Base-by-base conservation (phyloP, 169 alveolate genomes). In the Theileria annulata region DNA sequence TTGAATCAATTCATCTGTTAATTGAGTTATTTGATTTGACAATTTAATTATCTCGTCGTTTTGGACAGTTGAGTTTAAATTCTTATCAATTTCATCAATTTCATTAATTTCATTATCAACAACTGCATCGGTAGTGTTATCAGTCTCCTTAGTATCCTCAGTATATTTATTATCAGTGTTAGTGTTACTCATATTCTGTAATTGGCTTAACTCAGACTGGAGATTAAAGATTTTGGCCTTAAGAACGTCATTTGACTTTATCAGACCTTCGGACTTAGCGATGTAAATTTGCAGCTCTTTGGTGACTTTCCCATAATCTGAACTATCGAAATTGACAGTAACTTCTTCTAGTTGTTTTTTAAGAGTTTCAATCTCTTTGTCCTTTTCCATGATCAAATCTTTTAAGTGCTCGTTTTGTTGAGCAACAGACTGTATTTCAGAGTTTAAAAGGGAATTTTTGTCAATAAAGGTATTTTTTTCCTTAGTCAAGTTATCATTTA, bases 361-460 rank as follows among this genome's bases (percentile, higher is more conserved):
- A 56, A 33, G 67, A 28, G 42, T 64, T 58, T 74, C 78, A 21
- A 80, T 23, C 30, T 80, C 79, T 19, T 63, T 48, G 51, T 80
- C 79, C 66, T 71, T 67, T 3, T 70, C 31, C 47, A 70, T 78
- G 47, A 75, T 13, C 21, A 60, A 28, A 19, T 54, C 77, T 15
- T 47, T 42, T 28, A 80, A 48, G 51, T 28, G 6, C 8, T 69
- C 10, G 66, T 80, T 80, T 56, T 62, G 63, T 19, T 73, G 78
- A 19, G 23, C 35, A 27, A 80, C 33, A 12, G 30, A 35, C 10
- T 74, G 59, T 19, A 73, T 70, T 23, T 77, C 63, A 33, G 51
- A 49, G 49, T 80, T 56, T 27, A 33, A 25, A 28, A 17, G 19
- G 3, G 28, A 33, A 49, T 28, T 69, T n/a, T 15, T 56, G n/a